Percentiles rank a stretch among this genome's conserved stretches.
These are phyloP conservation scores for Albugo candida DNA, from an alignment of 352 stramenopile genomes.

Conservation along the genomic window DNA sequence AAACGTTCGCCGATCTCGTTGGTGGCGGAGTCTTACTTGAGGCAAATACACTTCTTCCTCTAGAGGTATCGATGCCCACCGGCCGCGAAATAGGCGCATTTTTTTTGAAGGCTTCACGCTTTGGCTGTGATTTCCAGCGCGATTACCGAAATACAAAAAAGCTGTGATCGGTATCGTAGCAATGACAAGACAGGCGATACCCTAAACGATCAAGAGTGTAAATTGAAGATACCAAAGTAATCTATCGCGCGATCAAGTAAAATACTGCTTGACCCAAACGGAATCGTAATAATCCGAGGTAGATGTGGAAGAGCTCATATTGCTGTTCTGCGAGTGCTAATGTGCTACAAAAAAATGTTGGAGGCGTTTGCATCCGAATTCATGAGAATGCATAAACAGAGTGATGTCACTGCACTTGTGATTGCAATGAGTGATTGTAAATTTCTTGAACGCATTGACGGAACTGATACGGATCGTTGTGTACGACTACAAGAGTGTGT, in stretches of 20 bases:
- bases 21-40: no score
- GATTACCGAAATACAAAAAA: slow-evolving; percentile 8
- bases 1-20: no score
- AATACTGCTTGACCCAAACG: slow-evolving; percentile 31
- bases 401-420: no score
- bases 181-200: slow-evolving; percentile 24
- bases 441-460: no score
- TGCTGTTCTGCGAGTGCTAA: slow-evolving; percentile 36
- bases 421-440: no score
- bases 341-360: slow-evolving; percentile 27
- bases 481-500: no score
- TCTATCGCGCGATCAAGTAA: slow-evolving; percentile 34
- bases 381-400: no score
- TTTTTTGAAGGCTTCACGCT: no score
- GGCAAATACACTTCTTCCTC: no score
- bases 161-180: slow-evolving; percentile 20
- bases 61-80: no score
- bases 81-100: no score
- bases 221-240: slow-evolving; percentile 34
- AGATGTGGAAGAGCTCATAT: slow-evolving; percentile 51
- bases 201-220: slow-evolving; percentile 29
- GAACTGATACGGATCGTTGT: no score
- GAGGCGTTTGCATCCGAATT: slow-evolving; percentile 27
- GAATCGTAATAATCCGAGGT: slow-evolving; percentile 66
- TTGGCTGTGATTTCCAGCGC: background rate